Evolutionary conservation across 257 asterid genomes (phyloP), one percentile per base, ranked within the genome.

Genomic region (Salvia hispanica): DNA sequence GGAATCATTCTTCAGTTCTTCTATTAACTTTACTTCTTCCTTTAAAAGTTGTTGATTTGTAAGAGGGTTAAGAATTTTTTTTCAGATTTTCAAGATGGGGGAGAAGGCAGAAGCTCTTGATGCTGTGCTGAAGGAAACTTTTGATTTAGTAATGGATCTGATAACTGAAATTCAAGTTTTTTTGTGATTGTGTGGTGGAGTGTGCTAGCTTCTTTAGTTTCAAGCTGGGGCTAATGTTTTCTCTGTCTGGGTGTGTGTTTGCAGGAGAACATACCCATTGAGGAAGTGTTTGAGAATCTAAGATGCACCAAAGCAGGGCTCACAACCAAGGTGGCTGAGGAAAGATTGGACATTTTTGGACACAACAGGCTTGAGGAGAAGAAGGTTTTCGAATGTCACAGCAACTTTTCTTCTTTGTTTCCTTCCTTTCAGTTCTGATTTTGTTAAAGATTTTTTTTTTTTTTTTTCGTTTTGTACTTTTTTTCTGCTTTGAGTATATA

Each of bases 61-160:
- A 62, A 74, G 37, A 39, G 72, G 62, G 54, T 46, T 9, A 57
- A 46, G 74, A 18, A 18, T 18, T 18, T 18, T 18, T 45, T 72
- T 4, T 34, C 37, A 21, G 72, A 45, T 46, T 76, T 70, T 71
- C 39, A 77, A 80, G 82, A 88, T 90, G 99, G 99, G 77, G 69
- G 96, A 93, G 61, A 88, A 93, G 77, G 77, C 97, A 77, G 97
- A 93, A 77, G 95, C 85, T 84, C 80, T 93, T 47, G 99, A 93
- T 39, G 97, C 99, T 75, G 99, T 93, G 31, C 64, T 93, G 90
- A 93, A 85, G 81, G 99, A 93, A 64, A 90, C 96, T 44, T 97
- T 93, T 51, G 99, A 93, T 90, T 90, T 93, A 96, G 99, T 90
- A 88, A 89, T 82, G 96, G 99, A 93, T 93, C 94, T 83, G 84